Conservation (phyloP, 2,329 filamentous ascomycete species). For the Ceratocystis ficicola region DNA sequence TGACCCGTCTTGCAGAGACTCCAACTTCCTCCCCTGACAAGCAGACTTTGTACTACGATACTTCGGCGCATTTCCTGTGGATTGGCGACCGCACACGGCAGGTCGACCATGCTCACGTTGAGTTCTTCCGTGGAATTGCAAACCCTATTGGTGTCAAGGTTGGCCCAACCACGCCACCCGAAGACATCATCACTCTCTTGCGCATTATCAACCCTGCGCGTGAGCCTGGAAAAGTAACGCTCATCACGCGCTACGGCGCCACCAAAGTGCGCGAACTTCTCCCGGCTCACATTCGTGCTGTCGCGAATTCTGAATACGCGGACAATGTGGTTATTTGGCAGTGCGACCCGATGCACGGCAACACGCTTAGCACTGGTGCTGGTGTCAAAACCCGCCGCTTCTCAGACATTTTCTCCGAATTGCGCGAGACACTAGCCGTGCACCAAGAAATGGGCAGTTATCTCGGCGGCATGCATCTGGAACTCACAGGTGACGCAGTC, state of each 20-base stretch:
- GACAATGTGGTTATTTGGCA: constrained; percentile 70
- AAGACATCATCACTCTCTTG: constrained; percentile 67
- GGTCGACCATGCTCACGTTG: constrained; percentile 83
- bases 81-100: constrained; percentile 94
- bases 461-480: constrained; percentile 86
- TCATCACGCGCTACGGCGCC: constrained; percentile 91
- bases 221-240: constrained; percentile 83
- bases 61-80: constrained; percentile 94
- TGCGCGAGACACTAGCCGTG: constrained; percentile 69
- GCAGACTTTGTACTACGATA: constrained; percentile 56
- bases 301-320: constrained; percentile 61
- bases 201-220: constrained; percentile 70
- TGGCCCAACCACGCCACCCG: constrained; percentile 66
- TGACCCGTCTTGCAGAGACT: constrained; percentile 64
- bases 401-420: constrained; percentile 75
- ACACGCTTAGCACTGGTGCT: constrained; percentile 53
- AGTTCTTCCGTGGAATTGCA: constrained; percentile 91
- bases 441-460: constrained; percentile 75
- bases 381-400: constrained; percentile 92
- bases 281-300: constrained; percentile 74
- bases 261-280: constrained; percentile 62
- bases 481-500: constrained; percentile 89
- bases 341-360: constrained; percentile 97
- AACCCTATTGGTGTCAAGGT: constrained; percentile 97
- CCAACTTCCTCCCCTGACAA: constrained; percentile 39